Conservation (phyloP, 306 rosid genomes). For the Ammopiptanthus mongolicus region DNA sequence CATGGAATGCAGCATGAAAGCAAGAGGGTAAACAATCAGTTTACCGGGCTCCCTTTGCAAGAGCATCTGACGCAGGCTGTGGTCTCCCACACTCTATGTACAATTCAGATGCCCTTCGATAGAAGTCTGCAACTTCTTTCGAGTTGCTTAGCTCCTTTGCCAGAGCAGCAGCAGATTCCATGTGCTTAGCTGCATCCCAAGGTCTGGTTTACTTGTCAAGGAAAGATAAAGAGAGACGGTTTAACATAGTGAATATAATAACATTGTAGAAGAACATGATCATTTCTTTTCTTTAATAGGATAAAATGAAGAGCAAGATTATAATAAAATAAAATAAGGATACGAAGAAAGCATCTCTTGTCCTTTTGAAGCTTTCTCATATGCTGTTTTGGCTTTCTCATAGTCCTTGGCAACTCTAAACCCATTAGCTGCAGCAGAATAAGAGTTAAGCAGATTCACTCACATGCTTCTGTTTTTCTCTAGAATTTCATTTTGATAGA, state of each 20-base stretch:
- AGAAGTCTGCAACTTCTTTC: conserved; percentile 83
- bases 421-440: conserved; percentile 63
- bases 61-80: conserved; percentile 95
- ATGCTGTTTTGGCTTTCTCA: conserved; percentile 85
- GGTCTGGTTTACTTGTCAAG: conserved; percentile 66
- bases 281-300: not conserved
- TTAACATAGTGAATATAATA: conserved; percentile 2
- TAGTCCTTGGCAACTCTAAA: conserved; percentile 62
- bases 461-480: not conserved
- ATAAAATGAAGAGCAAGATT: not conserved
- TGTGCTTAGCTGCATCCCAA: conserved; percentile 97
- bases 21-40: not conserved
- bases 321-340: conserved; percentile 42
- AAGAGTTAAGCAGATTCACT: not conserved
- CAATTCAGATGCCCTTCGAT: conserved; percentile 78
- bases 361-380: conserved; percentile 92
- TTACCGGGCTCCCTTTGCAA: conserved; percentile 93
- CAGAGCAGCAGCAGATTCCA: conserved; percentile 91
- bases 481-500: not conserved
- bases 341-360: conserved; percentile 97
- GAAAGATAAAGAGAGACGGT: conserved; percentile 17
- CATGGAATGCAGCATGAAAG: not conserved
- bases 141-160: conserved; percentile 81
- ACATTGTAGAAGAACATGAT: not conserved
- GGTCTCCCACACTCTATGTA: conserved; percentile 77